Conservation (phyloP, 1,139 yeast species). For the Yamadazyma pseudoaaseri region DNA sequence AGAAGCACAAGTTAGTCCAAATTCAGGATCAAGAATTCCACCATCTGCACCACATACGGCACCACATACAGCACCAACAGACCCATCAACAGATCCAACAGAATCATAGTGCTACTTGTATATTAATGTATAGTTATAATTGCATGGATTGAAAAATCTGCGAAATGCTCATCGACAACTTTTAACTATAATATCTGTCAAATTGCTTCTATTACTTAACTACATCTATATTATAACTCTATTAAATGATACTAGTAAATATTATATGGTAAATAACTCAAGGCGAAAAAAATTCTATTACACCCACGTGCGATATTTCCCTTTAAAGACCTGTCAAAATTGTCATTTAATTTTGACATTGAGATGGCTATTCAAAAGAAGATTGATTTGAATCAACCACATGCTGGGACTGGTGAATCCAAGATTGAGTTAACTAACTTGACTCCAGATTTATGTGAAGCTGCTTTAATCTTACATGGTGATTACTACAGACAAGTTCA, state of each 20-base stretch:
- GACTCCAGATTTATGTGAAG: conserved; percentile 57
- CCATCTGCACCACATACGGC: conserved; percentile 12
- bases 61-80: conserved; percentile 7
- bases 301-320: not conserved
- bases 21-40: conserved; percentile 6
- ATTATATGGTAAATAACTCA: too few species aligned
- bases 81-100: not conserved
- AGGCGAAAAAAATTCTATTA: too few species aligned
- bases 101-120: not conserved
- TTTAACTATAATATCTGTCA: too few species aligned
- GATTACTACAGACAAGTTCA: conserved; percentile 63
- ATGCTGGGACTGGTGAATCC: conserved; percentile 49
- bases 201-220: too few species aligned
- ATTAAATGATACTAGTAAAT: too few species aligned
- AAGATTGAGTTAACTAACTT: conserved; percentile 45
- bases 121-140: conserved; percentile 1
- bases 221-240: too few species aligned
- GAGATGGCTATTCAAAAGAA: conserved; percentile 41
- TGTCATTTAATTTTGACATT: not conserved
- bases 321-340: not conserved
- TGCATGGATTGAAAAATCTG: too few species aligned
- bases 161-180: too few species aligned
- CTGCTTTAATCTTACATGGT: conserved; percentile 60
- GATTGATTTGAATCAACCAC: conserved; percentile 51
- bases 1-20: conserved; percentile 5